A percentile compares a stretch with the other conserved stretches of the same genome.
Conservation (phyloP, 768 basidiomycete species). For the Xerocomellus amylosporus region DNA sequence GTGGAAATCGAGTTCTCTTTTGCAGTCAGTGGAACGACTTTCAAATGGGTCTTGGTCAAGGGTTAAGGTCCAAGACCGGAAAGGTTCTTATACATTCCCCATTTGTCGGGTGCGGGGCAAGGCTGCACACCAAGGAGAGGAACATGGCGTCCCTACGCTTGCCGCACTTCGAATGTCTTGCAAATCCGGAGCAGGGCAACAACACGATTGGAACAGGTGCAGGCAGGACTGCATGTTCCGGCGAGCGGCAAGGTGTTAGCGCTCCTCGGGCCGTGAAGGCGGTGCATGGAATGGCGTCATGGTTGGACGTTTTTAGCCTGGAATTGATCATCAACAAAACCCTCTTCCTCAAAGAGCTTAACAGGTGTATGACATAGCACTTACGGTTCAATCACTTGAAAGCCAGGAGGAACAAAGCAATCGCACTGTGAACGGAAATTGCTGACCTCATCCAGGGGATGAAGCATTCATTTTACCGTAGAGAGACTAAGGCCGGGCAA, state of each 20-base stretch:
- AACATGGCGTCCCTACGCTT: constrained; percentile 30
- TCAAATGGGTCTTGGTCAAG: constrained; percentile 26
- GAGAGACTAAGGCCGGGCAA: constrained; percentile 5
- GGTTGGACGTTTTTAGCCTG: constrained; percentile 16
- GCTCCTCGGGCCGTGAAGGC: constrained; percentile 29
- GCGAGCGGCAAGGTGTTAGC: constrained; percentile 24
- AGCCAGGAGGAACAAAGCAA: constrained; percentile 4
- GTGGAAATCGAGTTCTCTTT: constrained; percentile 19
- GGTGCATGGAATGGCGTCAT: constrained; percentile 28
- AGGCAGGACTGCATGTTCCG: constrained; percentile 31
- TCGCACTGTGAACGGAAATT: constrained; percentile 26
- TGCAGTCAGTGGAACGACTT: constrained; percentile 19
- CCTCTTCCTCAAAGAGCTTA: constrained; percentile 32
- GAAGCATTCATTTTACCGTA: constrained; percentile 18
- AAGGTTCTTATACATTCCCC: constrained; percentile 28
- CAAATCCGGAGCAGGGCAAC: constrained; percentile 33
- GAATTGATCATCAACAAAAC: constrained; percentile 30
- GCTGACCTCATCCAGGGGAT: constrained; percentile 16
- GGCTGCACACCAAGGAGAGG: constrained; percentile 16
- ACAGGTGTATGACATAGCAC: constrained; percentile 21
- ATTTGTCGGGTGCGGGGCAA: constrained; percentile 26
- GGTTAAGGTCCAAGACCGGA: constrained; percentile 21
- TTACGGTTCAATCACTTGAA: constrained; percentile 11
- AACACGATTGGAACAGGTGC: constrained; percentile 32
- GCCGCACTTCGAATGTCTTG: constrained; percentile 28